Conservation (phyloP, 495 filamentous ascomycete genomes). For the Aspergillus ellipticus region DNA sequence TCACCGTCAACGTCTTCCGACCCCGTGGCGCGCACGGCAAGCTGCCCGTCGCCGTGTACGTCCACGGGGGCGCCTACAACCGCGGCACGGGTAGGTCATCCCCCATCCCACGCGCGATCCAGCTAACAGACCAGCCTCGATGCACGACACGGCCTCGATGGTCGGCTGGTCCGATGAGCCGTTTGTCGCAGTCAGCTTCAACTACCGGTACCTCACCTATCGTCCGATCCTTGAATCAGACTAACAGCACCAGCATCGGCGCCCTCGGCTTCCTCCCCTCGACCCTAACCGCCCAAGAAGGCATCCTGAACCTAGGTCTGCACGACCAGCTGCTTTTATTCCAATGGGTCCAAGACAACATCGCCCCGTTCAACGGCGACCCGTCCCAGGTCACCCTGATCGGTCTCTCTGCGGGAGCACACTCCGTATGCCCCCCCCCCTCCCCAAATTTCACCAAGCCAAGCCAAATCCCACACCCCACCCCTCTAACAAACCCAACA, state of each 20-base stretch:
- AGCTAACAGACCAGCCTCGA: constrained; percentile 17
- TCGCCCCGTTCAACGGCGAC: constrained; percentile 57
- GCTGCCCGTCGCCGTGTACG: constrained; percentile 57
- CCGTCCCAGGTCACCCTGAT: constrained; percentile 59
- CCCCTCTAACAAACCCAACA: not conserved
- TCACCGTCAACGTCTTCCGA: constrained; percentile 52
- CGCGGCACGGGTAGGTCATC: constrained; percentile 20
- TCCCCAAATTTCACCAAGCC: no score
- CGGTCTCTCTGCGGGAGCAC: constrained; percentile 61
- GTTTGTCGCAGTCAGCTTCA: constrained; percentile 59
- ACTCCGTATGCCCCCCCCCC: constrained; percentile 42
- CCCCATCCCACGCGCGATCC: not conserved
- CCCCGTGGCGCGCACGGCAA: constrained; percentile 34
- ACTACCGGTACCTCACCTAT: constrained; percentile 28
- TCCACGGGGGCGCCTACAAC: constrained; percentile 39
- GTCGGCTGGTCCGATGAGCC: constrained; percentile 52
- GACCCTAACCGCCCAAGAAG: constrained; percentile 46
- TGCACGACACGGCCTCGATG: constrained; percentile 45
- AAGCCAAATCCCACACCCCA: no score
- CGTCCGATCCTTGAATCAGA: not conserved
- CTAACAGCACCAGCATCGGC: constrained; percentile 42
- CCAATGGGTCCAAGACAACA: constrained; percentile 60
- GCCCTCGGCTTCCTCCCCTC: constrained; percentile 62
- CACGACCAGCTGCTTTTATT: constrained; percentile 58
- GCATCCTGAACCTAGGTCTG: constrained; percentile 58